Conservation (phyloP, 345 rosid species). For the sweet orange (Citrus sinensis) region DNA sequence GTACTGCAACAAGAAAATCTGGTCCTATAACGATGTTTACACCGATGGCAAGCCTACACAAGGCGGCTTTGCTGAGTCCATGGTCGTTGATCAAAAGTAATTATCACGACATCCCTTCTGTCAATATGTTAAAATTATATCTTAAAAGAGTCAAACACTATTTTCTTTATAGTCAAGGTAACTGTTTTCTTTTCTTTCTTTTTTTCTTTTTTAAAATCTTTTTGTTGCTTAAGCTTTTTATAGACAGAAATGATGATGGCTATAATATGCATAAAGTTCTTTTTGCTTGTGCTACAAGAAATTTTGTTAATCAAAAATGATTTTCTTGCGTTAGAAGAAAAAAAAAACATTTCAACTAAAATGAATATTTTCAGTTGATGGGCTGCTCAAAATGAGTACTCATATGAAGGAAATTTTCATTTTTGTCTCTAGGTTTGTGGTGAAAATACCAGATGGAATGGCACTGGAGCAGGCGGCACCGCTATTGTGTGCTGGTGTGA, state of each 20-base stretch:
- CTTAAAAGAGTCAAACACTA: not conserved
- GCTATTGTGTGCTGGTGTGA: constrained; percentile 80
- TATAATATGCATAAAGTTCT: not conserved
- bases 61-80: constrained; percentile 53
- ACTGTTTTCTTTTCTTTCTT: too few species aligned
- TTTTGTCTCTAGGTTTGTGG: constrained; percentile 58
- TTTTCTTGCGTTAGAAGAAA: not conserved
- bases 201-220: too few species aligned
- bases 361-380: not conserved
- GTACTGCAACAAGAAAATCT: constrained; percentile 54
- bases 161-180: not conserved
- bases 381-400: not conserved
- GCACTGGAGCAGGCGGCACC: constrained; percentile 86
- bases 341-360: not conserved
- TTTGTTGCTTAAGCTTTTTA: too few species aligned
- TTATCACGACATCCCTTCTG: not conserved
- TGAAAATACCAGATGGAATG: constrained; percentile 87
- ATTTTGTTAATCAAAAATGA: not conserved
- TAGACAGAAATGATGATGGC: not conserved
- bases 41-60: constrained; percentile 51
- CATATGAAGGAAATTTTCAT: not conserved
- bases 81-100: constrained; percentile 62
- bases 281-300: not conserved
- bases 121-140: not conserved
- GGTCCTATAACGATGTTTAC: constrained; percentile 51